Conservation (phyloP, 2,329 filamentous ascomycete species). For the Lecanicillium sp. region DNA sequence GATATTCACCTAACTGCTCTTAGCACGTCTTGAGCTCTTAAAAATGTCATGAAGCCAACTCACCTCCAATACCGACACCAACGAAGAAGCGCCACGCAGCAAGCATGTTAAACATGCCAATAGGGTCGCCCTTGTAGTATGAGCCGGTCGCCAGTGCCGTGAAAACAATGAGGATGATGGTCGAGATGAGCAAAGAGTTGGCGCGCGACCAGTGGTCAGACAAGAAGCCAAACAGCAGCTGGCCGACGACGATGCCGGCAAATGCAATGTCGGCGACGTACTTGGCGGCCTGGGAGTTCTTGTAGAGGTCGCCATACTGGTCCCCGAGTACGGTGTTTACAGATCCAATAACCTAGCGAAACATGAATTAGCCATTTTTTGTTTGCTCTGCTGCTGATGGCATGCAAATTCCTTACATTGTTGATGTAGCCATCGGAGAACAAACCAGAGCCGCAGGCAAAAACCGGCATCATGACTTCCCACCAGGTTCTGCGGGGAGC, state of each 20-base stretch:
- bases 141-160: constrained; percentile 70
- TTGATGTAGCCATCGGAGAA: constrained; percentile 92
- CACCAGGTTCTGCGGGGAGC: constrained; percentile 4
- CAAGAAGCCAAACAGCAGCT: constrained; percentile 71
- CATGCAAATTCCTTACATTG: too few relatives aligned
- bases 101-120: constrained; percentile 66
- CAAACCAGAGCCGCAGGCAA: constrained; percentile 81
- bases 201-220: constrained; percentile 80
- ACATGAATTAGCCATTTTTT: too few relatives aligned
- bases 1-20: constrained; percentile 72
- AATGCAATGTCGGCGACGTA: constrained; percentile 81
- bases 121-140: constrained; percentile 60
- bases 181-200: constrained; percentile 72
- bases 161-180: constrained; percentile 76
- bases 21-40: too few relatives aligned
- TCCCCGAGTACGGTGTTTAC: constrained; percentile 67
- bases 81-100: constrained; percentile 80
- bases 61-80: constrained; percentile 68
- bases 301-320: constrained; percentile 65
- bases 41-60: constrained; percentile 14
- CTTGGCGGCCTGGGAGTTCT: constrained; percentile 56
- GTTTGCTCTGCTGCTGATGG: too few relatives aligned
- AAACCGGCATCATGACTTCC: constrained; percentile 48
- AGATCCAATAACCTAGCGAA: constrained; percentile 68
- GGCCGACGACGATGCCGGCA: constrained; percentile 75